Evolutionary conservation across 768 basidiomycete genomes (phyloP).

Genomic region (Leccinum truebloodii): DNA sequence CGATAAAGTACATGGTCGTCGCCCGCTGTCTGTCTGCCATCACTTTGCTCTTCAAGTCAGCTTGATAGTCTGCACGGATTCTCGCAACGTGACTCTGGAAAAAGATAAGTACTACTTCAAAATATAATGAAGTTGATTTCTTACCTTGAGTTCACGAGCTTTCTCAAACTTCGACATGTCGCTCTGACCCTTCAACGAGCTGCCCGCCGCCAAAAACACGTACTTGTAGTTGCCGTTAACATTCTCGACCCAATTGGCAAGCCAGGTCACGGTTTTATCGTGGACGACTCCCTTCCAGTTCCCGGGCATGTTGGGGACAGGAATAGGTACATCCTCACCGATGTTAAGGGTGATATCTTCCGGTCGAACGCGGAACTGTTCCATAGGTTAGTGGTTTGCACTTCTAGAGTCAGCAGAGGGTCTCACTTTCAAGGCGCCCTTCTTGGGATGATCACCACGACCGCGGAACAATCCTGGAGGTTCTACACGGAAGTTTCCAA

Average conservation of each 20-base stretch:
- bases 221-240: conserved; percentile 96
- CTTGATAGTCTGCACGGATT: conserved; percentile 86
- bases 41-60: conserved; percentile 83
- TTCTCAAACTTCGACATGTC: conserved; percentile 99
- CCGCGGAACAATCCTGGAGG: conserved; percentile 98
- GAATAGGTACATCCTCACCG: conserved; percentile 69
- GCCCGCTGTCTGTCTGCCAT: conserved; percentile 96
- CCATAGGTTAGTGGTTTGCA: conserved; percentile 10
- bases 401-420: neutral
- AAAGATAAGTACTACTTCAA: conserved; percentile 9
- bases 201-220: conserved; percentile 97
- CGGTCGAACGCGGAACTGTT: conserved; percentile 81
- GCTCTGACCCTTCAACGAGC: conserved; percentile 96
- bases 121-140: neutral
- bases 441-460: conserved; percentile 97
- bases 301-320: conserved; percentile 89
- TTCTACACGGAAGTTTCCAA: conserved; percentile 97
- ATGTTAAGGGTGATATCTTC: conserved; percentile 98
- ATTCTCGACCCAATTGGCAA: conserved; percentile 99
- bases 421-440: conserved; percentile 88
- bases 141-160: conserved; percentile 91
- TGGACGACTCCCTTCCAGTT: conserved; percentile 87
- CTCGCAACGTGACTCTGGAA: conserved; percentile 83
- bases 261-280: conserved; percentile 97
- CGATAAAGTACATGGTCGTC: conserved; percentile 99